A percentile compares a stretch with the other conserved stretches of the same genome.
phyloP scores from a whole-genome alignment of 192 early-diverging fungal genomes.

The Gigaspora rosea region DNA sequence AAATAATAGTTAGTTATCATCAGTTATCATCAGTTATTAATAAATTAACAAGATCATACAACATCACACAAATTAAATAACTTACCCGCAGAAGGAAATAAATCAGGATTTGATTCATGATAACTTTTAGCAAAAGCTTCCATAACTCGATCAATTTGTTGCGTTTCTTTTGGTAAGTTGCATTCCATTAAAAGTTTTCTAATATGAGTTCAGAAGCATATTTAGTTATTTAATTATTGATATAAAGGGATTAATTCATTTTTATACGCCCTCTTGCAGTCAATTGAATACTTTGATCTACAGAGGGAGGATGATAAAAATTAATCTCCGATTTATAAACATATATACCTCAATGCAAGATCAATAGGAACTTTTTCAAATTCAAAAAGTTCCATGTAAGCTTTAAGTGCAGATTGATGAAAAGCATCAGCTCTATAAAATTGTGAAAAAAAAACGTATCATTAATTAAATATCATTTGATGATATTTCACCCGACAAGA shows the following conservation, averaged over 20 bases:
- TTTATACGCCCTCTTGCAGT: background rate
- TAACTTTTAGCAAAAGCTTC: slow-evolving; percentile 74
- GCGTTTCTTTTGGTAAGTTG: slow-evolving; percentile 75
- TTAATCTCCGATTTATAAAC: background rate
- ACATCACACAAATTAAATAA: background rate
- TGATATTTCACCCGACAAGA: background rate
- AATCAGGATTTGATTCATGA: slow-evolving; percentile 64
- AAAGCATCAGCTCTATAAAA: slow-evolving; percentile 39
- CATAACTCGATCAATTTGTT: slow-evolving; percentile 83
- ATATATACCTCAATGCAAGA: slow-evolving; percentile 56
- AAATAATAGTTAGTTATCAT: too few relatives aligned
- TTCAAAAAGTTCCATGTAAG: slow-evolving; percentile 62
- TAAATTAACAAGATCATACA: background rate
- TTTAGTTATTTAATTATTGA: background rate
- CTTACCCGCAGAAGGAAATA: slow-evolving; percentile 57
- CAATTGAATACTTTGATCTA: too few relatives aligned
- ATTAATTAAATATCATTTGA: background rate
- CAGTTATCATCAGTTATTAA: background rate
- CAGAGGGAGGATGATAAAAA: background rate
- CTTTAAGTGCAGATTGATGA: slow-evolving; percentile 58
- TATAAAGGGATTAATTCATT: background rate
- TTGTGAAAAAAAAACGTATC: background rate
- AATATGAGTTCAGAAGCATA: background rate
- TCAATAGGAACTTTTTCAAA: slow-evolving; percentile 66
- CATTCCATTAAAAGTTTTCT: slow-evolving; percentile 74